These are phyloP conservation scores for Eucalyptus tenuipes DNA, from an alignment of 345 rosid species.

Conservation along the genomic window DNA sequence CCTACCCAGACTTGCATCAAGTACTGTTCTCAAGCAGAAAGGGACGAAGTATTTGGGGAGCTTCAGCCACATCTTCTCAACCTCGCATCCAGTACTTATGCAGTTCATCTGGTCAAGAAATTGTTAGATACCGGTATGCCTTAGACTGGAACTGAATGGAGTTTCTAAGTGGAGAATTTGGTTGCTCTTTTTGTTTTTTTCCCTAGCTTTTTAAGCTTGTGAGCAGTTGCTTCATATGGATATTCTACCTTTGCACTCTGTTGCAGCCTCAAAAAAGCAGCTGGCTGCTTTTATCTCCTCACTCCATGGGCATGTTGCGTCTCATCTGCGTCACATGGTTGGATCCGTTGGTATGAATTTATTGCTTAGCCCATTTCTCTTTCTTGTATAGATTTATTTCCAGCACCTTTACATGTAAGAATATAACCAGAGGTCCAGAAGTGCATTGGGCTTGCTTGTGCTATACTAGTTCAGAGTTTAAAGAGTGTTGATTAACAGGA, in stretches of 20 bases:
- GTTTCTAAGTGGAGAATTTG: background rate
- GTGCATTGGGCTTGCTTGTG: background rate
- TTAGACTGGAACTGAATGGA: background rate
- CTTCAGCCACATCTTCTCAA: conserved; percentile 70
- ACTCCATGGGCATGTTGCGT: conserved; percentile 69
- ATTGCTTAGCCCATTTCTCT: background rate
- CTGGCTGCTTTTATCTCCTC: conserved; percentile 53
- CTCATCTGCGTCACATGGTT: conserved; percentile 80
- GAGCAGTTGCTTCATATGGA: background rate
- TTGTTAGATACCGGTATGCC: conserved; percentile 71
- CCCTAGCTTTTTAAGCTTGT: background rate
- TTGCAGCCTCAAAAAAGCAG: conserved; percentile 77
- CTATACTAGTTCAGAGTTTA: background rate
- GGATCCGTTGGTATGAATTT: conserved; percentile 76
- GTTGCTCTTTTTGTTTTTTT: background rate
- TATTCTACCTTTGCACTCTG: background rate
- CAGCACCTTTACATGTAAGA: background rate
- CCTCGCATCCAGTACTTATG: conserved; percentile 52
- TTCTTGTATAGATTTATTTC: background rate
- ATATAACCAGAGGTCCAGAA: background rate
- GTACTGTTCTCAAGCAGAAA: conserved; percentile 65
- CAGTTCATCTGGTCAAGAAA: conserved; percentile 70
- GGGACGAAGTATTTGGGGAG: conserved; percentile 59
- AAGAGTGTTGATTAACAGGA: background rate
- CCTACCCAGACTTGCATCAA: conserved; percentile 61